Evolutionary conservation across 2,329 filamentous ascomycete genomes (phyloP).

Genomic region (Capronia epimyces): DNA sequence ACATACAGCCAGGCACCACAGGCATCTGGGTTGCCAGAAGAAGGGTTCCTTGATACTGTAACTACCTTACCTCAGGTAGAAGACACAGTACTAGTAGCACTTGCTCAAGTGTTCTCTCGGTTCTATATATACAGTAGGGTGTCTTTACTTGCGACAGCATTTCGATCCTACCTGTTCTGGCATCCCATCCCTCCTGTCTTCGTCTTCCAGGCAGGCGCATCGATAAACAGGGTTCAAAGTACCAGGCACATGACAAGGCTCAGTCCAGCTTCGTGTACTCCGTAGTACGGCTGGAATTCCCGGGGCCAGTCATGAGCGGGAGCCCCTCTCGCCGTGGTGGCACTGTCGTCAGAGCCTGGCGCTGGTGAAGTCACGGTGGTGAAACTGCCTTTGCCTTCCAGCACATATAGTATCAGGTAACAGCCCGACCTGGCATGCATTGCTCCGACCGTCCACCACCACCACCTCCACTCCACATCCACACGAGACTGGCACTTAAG

Average conservation of each 20-base stretch:
- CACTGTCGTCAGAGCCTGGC: constrained; percentile 7
- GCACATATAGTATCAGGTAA: neutral
- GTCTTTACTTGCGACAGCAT: too few species aligned
- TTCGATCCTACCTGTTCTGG: too few species aligned
- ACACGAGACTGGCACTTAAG: too few species aligned
- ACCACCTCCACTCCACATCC: too few species aligned
- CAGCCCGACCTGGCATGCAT: neutral
- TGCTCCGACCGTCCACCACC: too few species aligned
- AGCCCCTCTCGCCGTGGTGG: constrained; percentile 8
- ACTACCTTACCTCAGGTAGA: neutral
- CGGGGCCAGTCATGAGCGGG: neutral
- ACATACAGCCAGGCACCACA: neutral
- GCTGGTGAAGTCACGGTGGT: constrained; percentile 13
- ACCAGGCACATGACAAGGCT: constrained; percentile 2
- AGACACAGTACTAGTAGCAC: neutral
- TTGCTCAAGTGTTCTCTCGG: neutral
- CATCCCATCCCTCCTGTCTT: neutral
- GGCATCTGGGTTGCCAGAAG: neutral
- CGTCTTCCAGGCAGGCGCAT: neutral
- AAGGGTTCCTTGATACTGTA: neutral
- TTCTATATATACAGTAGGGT: too few species aligned
- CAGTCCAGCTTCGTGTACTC: neutral
- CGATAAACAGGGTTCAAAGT: neutral
- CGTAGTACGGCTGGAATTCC: neutral
- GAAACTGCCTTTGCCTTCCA: neutral